A percentile compares a stretch with the other conserved stretches of the same genome.
These are phyloP conservation scores for Daedalea quercina DNA, from an alignment of 768 basidiomycete species.

Conservation along the genomic window DNA sequence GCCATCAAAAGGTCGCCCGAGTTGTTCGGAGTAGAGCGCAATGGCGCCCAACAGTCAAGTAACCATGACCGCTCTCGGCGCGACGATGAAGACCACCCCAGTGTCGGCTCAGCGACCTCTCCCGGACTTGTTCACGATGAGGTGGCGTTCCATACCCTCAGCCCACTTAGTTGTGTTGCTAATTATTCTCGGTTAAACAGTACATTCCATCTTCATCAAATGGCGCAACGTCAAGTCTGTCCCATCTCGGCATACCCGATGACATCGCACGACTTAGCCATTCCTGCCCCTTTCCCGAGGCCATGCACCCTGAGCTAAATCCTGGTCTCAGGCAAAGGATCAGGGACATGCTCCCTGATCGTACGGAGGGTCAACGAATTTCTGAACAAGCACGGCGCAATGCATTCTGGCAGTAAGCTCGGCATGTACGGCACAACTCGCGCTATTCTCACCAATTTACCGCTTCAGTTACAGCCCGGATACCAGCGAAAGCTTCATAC, in stretches of 20 bases:
- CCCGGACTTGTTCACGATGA: conserved; percentile 14
- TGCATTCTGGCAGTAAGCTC: conserved; percentile 65
- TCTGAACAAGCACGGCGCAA: conserved; percentile 61
- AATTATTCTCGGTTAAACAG: not conserved
- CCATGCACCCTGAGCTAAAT: conserved; percentile 35
- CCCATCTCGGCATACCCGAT: conserved; percentile 15
- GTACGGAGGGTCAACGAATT: conserved; percentile 48
- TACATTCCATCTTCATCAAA: not conserved
- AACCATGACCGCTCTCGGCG: conserved; percentile 1
- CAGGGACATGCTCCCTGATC: conserved; percentile 53
- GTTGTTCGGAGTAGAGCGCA: conserved; percentile 29
- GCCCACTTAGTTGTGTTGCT: not conserved
- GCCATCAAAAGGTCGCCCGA: conserved; percentile 62
- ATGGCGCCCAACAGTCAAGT: conserved; percentile 5
- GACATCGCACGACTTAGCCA: conserved; percentile 56
- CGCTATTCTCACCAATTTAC: not conserved
- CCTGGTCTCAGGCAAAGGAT: conserved; percentile 58
- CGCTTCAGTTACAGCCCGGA: conserved; percentile 41
- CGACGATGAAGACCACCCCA: conserved; percentile 7
- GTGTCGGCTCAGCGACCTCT: conserved; percentile 8
- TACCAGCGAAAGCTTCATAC: conserved; percentile 62
- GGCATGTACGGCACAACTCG: conserved; percentile 24
- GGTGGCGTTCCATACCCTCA: conserved; percentile 6
- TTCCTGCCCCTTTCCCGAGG: conserved; percentile 67
- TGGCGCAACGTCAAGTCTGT: not conserved